phyloP scores from a whole-genome alignment of 495 filamentous ascomycete species.

The Bombardia bombarda region DNA sequence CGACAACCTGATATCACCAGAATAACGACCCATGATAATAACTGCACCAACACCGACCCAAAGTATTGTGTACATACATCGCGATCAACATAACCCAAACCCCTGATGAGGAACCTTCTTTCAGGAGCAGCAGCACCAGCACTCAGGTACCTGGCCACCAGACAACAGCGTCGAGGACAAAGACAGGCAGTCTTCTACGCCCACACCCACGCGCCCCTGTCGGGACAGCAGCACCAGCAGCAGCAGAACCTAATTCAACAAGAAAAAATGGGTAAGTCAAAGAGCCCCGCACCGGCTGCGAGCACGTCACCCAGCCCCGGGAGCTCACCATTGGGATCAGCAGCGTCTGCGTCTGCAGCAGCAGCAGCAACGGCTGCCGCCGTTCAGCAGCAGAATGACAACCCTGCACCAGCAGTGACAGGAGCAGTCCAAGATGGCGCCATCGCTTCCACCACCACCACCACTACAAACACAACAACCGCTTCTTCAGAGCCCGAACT shows the following conservation, averaged over 20 bases:
- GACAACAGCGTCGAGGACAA: too few relatives aligned
- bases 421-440: too few relatives aligned
- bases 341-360: too few relatives aligned
- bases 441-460: too few relatives aligned
- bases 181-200: neutral
- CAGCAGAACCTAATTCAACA: neutral
- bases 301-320: conserved; percentile 23
- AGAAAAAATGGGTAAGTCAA: neutral
- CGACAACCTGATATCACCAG: too few relatives aligned
- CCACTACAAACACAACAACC: neutral
- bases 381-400: neutral
- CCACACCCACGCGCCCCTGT: neutral
- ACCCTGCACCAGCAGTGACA: neutral
- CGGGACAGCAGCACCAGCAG: neutral
- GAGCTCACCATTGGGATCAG: conserved; percentile 13
- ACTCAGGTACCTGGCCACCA: too few relatives aligned
- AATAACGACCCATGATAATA: too few relatives aligned
- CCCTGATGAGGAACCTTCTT: too few relatives aligned
- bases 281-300: conserved; percentile 8
- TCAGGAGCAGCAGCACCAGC: neutral
- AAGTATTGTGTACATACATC: too few relatives aligned
- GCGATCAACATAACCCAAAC: too few relatives aligned
- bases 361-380: neutral
- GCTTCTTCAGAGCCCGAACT: neutral
- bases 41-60: too few relatives aligned